Conservation (phyloP, 2,329 filamentous ascomycete species). For the Metarhizium humberi region DNA sequence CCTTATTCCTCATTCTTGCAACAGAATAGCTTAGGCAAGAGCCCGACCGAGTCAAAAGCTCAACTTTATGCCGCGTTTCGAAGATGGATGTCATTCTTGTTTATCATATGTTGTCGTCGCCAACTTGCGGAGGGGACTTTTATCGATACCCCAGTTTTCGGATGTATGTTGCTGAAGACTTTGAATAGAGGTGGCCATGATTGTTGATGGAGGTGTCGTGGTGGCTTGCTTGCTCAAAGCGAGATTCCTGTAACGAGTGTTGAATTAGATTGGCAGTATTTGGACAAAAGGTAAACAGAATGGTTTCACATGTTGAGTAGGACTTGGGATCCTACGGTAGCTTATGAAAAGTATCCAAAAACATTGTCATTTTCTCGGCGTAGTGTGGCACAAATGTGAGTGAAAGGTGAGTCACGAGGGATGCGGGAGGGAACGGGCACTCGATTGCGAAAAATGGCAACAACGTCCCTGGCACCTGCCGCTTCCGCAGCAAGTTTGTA, state of each 20-base stretch:
- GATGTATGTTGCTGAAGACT: not conserved
- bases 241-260: too few relatives aligned
- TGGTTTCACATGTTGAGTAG: not conserved
- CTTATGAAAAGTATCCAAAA: too few relatives aligned
- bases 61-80: not conserved
- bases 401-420: too few relatives aligned
- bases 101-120: not conserved
- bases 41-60: not conserved
- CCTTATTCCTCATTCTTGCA: slow-evolving; percentile 1
- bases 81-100: not conserved
- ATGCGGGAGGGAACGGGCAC: too few relatives aligned
- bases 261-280: not conserved
- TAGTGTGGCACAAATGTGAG: too few relatives aligned
- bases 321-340: not conserved
- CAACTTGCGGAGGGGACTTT: not conserved
- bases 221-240: not conserved
- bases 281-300: not conserved
- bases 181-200: not conserved
- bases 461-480: too few relatives aligned
- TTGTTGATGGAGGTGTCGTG: not conserved
- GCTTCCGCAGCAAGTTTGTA: too few relatives aligned
- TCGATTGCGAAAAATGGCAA: too few relatives aligned
- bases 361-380: too few relatives aligned
- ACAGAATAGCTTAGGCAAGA: not conserved
- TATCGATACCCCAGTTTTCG: not conserved